A percentile compares a stretch with the other conserved stretches of the same genome.
Evolutionary conservation across 2,329 filamentous ascomycete species (phyloP).

Genomic region (Calonectria hongkongensis): DNA sequence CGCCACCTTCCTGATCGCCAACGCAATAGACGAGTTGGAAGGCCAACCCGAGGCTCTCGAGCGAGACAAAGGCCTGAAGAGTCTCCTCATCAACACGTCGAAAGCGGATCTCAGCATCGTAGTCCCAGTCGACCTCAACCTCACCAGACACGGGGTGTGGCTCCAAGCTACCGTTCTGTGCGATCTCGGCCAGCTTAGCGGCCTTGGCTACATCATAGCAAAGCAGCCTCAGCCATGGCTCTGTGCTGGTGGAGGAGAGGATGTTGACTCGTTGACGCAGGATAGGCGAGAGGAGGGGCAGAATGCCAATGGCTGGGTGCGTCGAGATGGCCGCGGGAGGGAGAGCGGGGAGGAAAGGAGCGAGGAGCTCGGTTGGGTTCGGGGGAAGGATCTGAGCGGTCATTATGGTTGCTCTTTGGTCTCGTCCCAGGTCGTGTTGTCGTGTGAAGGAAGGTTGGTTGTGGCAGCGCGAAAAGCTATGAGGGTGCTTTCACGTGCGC

Average conservation of each 20-base stretch:
- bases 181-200: constrained; percentile 76
- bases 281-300: constrained; percentile 79
- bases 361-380: constrained; percentile 68
- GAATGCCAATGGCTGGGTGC: constrained; percentile 72
- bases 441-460: constrained; percentile 31
- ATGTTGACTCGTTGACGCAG: constrained; percentile 80
- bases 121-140: constrained; percentile 83
- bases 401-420: constrained; percentile 51
- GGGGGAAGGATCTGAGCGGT: constrained; percentile 63
- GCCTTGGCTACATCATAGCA: constrained; percentile 78
- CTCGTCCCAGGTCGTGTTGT: constrained; percentile 24
- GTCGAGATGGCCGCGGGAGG: constrained; percentile 76
- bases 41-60: constrained; percentile 77
- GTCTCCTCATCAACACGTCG: constrained; percentile 85
- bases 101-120: constrained; percentile 78
- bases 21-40: constrained; percentile 83
- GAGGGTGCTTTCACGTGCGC: constrained; percentile 44
- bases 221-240: constrained; percentile 84
- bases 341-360: constrained; percentile 75
- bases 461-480: constrained; percentile 18
- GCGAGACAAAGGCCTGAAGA: constrained; percentile 78
- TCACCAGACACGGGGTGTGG: constrained; percentile 89
- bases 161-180: constrained; percentile 79
- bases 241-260: constrained; percentile 74
- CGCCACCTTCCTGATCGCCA: constrained; percentile 76